A percentile compares a stretch with the other conserved stretches of the same genome.
phyloP scores from a whole-genome alignment of 257 asterid genomes.

The Craterostigma plantagineum region DNA sequence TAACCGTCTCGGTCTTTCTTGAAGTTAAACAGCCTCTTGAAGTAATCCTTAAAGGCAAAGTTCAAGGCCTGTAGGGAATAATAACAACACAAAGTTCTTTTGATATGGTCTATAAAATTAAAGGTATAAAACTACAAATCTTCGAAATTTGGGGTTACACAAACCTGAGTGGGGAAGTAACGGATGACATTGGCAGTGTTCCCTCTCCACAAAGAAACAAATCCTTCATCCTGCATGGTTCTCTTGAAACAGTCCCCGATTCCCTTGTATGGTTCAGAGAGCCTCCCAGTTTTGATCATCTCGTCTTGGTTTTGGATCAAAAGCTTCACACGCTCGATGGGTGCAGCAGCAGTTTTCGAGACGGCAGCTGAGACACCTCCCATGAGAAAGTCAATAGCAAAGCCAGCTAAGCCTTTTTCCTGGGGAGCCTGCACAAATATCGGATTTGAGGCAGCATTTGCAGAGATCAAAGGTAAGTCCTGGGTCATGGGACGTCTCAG shows the following conservation, averaged over 20 bases:
- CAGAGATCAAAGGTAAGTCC: conserved; percentile 43
- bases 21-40: conserved; percentile 74
- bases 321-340: conserved; percentile 87
- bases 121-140: too few species aligned
- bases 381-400: conserved; percentile 81
- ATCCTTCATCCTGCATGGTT: conserved; percentile 54
- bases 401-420: conserved; percentile 57
- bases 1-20: conserved; percentile 88
- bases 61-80: conserved; percentile 49
- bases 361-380: conserved; percentile 97
- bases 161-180: conserved; percentile 91
- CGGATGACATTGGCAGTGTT: conserved; percentile 90
- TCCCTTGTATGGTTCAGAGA: conserved; percentile 79
- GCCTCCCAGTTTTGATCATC: conserved; percentile 73
- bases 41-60: conserved; percentile 87
- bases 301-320: conserved; percentile 91
- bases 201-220: conserved; percentile 71
- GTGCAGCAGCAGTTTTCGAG: conserved; percentile 88
- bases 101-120: conserved; percentile 2
- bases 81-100: not conserved
- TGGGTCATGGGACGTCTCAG: conserved; percentile 33
- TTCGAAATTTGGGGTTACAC: not conserved
- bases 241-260: conserved; percentile 75
- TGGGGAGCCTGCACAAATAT: conserved; percentile 77
- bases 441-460: conserved; percentile 45